Conservation (phyloP, 345 rosid genomes). For the Eucalyptus tenuipes region DNA sequence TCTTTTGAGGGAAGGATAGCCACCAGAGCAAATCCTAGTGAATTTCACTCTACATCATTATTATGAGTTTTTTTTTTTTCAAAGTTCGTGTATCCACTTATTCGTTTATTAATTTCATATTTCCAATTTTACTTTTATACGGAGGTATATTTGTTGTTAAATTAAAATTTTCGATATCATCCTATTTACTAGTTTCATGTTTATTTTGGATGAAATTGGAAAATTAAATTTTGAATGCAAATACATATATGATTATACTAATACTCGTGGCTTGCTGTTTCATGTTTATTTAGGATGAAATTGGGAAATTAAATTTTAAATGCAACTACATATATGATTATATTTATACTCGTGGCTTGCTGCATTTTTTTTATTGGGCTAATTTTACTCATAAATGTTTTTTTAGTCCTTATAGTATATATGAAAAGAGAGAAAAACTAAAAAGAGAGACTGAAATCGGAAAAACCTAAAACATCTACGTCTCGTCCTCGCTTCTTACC, state of each 20-base stretch:
- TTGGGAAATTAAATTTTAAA: not conserved
- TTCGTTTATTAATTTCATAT: not conserved
- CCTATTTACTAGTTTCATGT: not conserved
- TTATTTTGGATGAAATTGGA: not conserved
- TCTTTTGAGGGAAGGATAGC: fast-evolving
- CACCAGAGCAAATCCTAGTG: fast-evolving
- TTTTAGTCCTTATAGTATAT: not conserved
- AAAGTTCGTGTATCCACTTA: not conserved
- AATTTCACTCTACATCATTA: too few relatives aligned
- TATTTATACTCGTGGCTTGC: not conserved
- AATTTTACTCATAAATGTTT: not conserved
- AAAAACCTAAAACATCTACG: not conserved
- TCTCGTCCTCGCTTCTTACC: not conserved
- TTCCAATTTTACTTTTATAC: not conserved
- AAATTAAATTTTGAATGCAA: not conserved
- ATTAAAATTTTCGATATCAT: too few relatives aligned
- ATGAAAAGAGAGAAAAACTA: not conserved
- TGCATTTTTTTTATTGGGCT: not conserved
- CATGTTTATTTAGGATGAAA: not conserved
- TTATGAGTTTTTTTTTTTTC: not conserved
- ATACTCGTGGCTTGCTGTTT: not conserved
- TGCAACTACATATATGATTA: not conserved
- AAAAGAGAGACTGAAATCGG: too few relatives aligned
- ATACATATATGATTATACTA: not conserved
- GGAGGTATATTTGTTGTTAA: not conserved